phyloP scores from a whole-genome alignment of 768 basidiomycete genomes.

The Pleurotus sapidus region DNA sequence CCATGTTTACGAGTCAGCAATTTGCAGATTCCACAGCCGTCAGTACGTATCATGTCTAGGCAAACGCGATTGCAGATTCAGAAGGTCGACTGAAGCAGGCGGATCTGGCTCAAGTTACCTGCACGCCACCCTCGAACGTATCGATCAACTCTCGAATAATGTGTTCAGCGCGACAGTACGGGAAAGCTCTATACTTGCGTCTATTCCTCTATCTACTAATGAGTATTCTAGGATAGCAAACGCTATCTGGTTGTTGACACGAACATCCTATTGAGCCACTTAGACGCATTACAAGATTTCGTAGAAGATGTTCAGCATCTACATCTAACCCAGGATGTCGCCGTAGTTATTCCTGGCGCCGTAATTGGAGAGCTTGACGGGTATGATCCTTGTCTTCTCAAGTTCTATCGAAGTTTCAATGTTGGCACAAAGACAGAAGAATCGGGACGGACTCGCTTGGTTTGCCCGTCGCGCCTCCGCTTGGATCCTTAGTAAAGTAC shows the following conservation, averaged over 20 bases:
- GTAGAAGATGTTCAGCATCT: constrained; percentile 52
- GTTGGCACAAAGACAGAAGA: constrained; percentile 41
- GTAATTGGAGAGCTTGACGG: constrained; percentile 79
- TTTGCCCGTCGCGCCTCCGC: constrained; percentile 67
- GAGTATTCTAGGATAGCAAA: constrained; percentile 26
- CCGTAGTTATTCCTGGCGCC: constrained; percentile 68
- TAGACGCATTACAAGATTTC: constrained; percentile 63
- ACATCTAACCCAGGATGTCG: constrained; percentile 40
- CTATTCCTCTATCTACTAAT: too few species aligned
- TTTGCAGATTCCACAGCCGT: background rate
- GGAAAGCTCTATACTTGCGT: too few species aligned
- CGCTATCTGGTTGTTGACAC: constrained; percentile 71
- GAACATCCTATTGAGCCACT: constrained; percentile 69
- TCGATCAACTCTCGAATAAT: constrained; percentile 55
- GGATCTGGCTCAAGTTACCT: constrained; percentile 15
- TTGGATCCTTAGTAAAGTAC: constrained; percentile 64
- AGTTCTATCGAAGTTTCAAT: background rate
- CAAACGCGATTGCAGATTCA: too few species aligned
- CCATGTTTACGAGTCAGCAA: background rate
- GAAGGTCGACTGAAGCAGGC: background rate
- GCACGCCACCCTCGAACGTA: constrained; percentile 43
- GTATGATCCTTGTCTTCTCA: constrained; percentile 29
- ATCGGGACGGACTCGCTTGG: constrained; percentile 46
- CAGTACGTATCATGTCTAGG: too few species aligned
- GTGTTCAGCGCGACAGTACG: constrained; percentile 76